These are phyloP conservation scores for Exophiala bonariae DNA, from an alignment of 2,329 filamentous ascomycete species.

Conservation along the genomic window DNA sequence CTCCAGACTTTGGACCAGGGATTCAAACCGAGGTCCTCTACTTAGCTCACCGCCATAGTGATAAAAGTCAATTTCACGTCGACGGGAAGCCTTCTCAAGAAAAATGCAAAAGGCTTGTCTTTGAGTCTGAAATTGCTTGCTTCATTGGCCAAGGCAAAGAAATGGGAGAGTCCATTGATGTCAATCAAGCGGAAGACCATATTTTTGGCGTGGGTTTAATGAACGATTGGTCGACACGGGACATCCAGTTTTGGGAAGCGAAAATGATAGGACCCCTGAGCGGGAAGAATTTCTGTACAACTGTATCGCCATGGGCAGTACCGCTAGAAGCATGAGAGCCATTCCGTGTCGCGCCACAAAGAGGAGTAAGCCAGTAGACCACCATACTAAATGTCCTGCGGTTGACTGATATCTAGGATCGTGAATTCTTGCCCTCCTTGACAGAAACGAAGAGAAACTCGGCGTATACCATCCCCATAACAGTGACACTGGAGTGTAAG, in stretches of 20 bases:
- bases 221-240: conserved; percentile 67
- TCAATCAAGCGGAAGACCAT: conserved; percentile 65
- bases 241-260: conserved; percentile 10
- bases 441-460: conserved; percentile 2
- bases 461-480: conserved; percentile 7
- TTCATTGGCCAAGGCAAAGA: conserved; percentile 66
- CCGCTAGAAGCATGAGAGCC: conserved; percentile 66
- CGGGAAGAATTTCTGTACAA: conserved; percentile 61
- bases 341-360: conserved; percentile 1
- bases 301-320: conserved; percentile 62
- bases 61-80: conserved; percentile 3
- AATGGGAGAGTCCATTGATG: conserved; percentile 62
- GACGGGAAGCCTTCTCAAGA: conserved; percentile 44
- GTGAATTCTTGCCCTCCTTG: conserved; percentile 4
- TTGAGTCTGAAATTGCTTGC: conserved; percentile 77
- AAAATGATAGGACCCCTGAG: conserved; percentile 60
- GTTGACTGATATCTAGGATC: neutral
- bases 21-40: no score
- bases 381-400: conserved; percentile 60
- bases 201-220: conserved; percentile 78
- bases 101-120: conserved; percentile 66
- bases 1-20: no score
- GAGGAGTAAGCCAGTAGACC: conserved; percentile 47
- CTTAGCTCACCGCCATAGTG: no score
- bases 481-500: conserved; percentile 11